A percentile compares a stretch with the other conserved stretches of the same genome.
Evolutionary conservation across 2,329 filamentous ascomycete species (phyloP).

Genomic region (Lachnellula subtilissima): DNA sequence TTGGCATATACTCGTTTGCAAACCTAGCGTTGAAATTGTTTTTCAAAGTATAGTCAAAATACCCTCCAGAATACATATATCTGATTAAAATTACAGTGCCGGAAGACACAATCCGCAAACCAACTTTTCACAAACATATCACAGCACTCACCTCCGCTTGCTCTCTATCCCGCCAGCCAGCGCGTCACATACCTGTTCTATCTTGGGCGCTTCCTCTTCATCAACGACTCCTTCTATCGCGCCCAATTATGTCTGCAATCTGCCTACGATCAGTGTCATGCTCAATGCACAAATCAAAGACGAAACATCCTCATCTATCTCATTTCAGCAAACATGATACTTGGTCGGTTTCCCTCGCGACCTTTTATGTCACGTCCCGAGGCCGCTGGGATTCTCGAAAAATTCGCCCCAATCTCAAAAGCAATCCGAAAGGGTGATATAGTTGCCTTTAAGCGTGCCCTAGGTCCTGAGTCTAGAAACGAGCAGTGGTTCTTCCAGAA

Average conservation of each 20-base stretch:
- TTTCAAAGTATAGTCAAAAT: slow-evolving; percentile 58
- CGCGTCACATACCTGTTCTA: slow-evolving; percentile 93
- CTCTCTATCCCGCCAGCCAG: slow-evolving; percentile 77
- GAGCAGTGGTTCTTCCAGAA: slow-evolving; percentile 71
- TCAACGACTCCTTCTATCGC: slow-evolving; percentile 75
- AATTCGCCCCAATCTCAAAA: slow-evolving; percentile 68
- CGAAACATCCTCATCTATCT: slow-evolving; percentile 78
- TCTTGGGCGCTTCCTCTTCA: slow-evolving; percentile 83
- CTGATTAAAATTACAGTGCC: slow-evolving; percentile 48
- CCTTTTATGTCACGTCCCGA: slow-evolving; percentile 66
- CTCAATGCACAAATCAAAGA: slow-evolving; percentile 71
- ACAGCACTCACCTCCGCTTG: slow-evolving; percentile 74
- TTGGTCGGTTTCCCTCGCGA: slow-evolving; percentile 74
- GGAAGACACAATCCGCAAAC: slow-evolving; percentile 76
- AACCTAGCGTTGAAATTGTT: slow-evolving; percentile 86
- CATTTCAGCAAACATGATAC: slow-evolving; percentile 74
- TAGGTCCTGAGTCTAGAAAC: slow-evolving; percentile 49
- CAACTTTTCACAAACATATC: slow-evolving; percentile 88
- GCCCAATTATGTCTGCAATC: slow-evolving; percentile 71
- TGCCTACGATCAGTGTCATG: slow-evolving; percentile 73
- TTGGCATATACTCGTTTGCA: slow-evolving; percentile 86
- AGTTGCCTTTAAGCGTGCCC: slow-evolving; percentile 63
- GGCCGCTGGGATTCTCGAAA: slow-evolving; percentile 55
- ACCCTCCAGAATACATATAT: not conserved
- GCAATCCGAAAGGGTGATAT: slow-evolving; percentile 73